Evolutionary conservation across 352 stramenopile genomes (phyloP).

Genomic region (Discostella stelligera): DNA sequence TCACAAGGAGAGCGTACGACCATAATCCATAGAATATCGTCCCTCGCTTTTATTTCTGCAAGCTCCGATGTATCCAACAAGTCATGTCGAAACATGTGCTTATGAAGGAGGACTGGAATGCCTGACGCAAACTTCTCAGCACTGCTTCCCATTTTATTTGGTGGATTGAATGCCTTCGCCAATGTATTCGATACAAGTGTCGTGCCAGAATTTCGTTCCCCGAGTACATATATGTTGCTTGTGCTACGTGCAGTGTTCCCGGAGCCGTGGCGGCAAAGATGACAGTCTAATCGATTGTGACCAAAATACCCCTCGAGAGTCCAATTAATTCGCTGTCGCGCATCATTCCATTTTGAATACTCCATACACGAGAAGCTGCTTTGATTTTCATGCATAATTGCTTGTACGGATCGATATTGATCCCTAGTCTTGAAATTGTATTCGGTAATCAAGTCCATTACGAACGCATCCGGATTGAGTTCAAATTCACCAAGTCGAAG

Average conservation of each 20-base stretch:
- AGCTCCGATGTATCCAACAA: constrained; percentile 44
- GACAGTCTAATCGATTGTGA: constrained; percentile 39
- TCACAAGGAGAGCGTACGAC: constrained; percentile 49
- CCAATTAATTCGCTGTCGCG: constrained; percentile 42
- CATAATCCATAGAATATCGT: constrained; percentile 52
- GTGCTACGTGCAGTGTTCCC: background rate
- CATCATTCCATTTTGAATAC: constrained; percentile 33
- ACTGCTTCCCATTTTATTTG: constrained; percentile 30
- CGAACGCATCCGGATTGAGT: constrained; percentile 34
- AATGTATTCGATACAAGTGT: constrained; percentile 42
- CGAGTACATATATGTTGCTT: constrained; percentile 38
- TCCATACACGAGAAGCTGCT: constrained; percentile 21
- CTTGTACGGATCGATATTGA: constrained; percentile 3
- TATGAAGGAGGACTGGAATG: constrained; percentile 46
- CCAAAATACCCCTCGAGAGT: constrained; percentile 46
- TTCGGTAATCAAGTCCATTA: constrained; percentile 41
- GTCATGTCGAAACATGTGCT: constrained; percentile 56
- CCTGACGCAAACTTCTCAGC: constrained; percentile 31
- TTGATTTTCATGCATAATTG: background rate
- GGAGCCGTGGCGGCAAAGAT: constrained; percentile 14
- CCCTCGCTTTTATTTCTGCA: constrained; percentile 23
- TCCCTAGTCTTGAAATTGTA: constrained; percentile 20
- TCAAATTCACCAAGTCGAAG: constrained; percentile 36
- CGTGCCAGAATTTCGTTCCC: constrained; percentile 45
- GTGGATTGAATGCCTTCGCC: constrained; percentile 37